Conservation (phyloP, 2,329 filamentous ascomycete species). For the Aspergillus quadrilineatus region DNA sequence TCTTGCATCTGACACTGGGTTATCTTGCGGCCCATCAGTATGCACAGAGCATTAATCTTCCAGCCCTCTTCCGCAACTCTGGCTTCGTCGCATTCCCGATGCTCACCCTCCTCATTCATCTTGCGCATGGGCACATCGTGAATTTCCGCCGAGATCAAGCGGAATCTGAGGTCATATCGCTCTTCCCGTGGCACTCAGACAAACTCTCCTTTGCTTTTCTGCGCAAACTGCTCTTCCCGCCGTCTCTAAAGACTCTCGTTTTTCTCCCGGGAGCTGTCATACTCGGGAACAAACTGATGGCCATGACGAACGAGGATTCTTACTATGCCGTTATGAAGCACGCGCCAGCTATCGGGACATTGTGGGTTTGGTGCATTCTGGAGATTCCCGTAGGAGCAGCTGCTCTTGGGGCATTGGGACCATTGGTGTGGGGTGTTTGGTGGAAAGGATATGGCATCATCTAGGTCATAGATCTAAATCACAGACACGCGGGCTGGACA, state of each 20-base stretch:
- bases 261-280: constrained; percentile 34
- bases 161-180: constrained; percentile 18
- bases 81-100: constrained; percentile 42
- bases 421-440: constrained; percentile 52
- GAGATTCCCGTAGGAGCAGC: constrained; percentile 75
- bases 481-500: not conserved
- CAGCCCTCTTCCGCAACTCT: constrained; percentile 37
- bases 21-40: constrained; percentile 50
- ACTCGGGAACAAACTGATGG: constrained; percentile 73
- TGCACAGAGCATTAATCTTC: constrained; percentile 37
- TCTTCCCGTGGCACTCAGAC: constrained; percentile 28
- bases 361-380: constrained; percentile 92
- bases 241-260: constrained; percentile 31
- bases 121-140: constrained; percentile 47
- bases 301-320: constrained; percentile 73
- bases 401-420: constrained; percentile 53
- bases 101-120: constrained; percentile 45
- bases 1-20: constrained; percentile 46
- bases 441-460: constrained; percentile 55
- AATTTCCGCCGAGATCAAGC: constrained; percentile 24
- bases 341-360: constrained; percentile 79
- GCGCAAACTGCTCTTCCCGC: constrained; percentile 34
- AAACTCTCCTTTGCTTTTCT: constrained; percentile 30
- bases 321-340: constrained; percentile 91
- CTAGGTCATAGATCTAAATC: constrained; percentile 8